Evolutionary conservation across 1,139 yeast species (phyloP), one percentile per base, ranked within the genome.

Genomic region (Lodderomyces metapsilosis): DNA sequence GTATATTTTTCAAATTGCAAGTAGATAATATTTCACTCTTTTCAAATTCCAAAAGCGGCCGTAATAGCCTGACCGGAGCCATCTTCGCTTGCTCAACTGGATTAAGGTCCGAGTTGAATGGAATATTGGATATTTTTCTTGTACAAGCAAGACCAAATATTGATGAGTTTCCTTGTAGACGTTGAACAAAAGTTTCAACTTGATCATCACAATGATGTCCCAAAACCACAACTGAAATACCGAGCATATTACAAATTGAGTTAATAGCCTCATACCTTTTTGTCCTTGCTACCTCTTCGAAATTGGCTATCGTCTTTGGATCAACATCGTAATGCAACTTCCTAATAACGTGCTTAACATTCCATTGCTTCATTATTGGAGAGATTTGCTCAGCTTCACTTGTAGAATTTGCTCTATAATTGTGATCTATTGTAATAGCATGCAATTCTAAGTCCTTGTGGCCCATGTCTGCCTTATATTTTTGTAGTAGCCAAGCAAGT

Each of bases 151-250:
- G 63, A 0, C 94, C 95, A 55, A 73, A 76, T 7, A 82, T 49
- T 0, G 86, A 71, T 13, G 87, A 79, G 33, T 80, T 76, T 21
- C 66, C 62, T 18, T 68, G 58, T 34, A 84, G 61, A 32, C 95
- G 59, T 56, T 80, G 70, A 17, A 83, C 50, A 50, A 77, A 80
- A 0, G 94, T 84, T 53, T 87, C 95, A 10, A 83, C 45, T 53
- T 84, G 89, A 56, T 87, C 95, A 53, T 85, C 81, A 39, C 68
- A 54, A 50, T 80, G 86, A 54, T 87, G 95, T 0, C 85, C 95
- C 39, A 82, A 64, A 36, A 81, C 58, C 9, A 86, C 46, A 25
- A 68, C 54, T 0, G 55, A 34, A 13, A 63, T 60, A 0, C 48
- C 63, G 4, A 54, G 47, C 1, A 46, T 46, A 1, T 55, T 49